Evolutionary conservation across 2,329 filamentous ascomycete genomes (phyloP), one percentile per base, ranked within the genome.

Genomic region (Claviceps purpurea): DNA sequence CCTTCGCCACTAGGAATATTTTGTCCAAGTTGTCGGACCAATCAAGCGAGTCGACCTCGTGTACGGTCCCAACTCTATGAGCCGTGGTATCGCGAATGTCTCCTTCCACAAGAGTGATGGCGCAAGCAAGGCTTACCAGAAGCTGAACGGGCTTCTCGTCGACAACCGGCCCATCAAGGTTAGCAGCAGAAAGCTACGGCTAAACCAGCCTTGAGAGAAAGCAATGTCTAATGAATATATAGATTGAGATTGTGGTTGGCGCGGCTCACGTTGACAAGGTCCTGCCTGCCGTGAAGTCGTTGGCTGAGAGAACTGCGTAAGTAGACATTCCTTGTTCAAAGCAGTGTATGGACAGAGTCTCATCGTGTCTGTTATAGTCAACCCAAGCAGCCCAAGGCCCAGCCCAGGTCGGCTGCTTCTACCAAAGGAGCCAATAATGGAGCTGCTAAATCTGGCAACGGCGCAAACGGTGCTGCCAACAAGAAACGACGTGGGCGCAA

Each of bases 111-210:
- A 88, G 64, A 72, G 84, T 26, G 88, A 89, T 60, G 87, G 86
- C 58, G 93, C 91, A 58, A 81, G 81, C 65, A 88, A 89, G 71
- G 93, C 93, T 55, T 87, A 89, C 61, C 78, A 84, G 62, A 81
- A 85, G 57, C 76, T 95, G 60, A 94, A 98, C 63, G 89, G 89
- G 56, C 80, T 96, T 54, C 81, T 93, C 51, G 89, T 98, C 55
- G 93, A 98, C 70, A 84, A 84, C 64, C 82, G 83, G 59, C 87
- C 89, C 26, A 91, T 98, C 74, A 95, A 91, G 82, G 89, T 90
- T 50, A 38, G 46, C 18, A 45, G n/a, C 14, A 7, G 30, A 18
- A 4, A 39, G 26, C 22, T 26, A 11, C 11, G 10, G 4, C 11
- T 30, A 39, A 5, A 26, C 6, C 3, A 50, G 5, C n/a, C 2